A percentile compares a stretch with the other conserved stretches of the same genome.
Evolutionary conservation across 805 yeast genomes (phyloP).

Genomic region (Kluyveromyces starmeri): DNA sequence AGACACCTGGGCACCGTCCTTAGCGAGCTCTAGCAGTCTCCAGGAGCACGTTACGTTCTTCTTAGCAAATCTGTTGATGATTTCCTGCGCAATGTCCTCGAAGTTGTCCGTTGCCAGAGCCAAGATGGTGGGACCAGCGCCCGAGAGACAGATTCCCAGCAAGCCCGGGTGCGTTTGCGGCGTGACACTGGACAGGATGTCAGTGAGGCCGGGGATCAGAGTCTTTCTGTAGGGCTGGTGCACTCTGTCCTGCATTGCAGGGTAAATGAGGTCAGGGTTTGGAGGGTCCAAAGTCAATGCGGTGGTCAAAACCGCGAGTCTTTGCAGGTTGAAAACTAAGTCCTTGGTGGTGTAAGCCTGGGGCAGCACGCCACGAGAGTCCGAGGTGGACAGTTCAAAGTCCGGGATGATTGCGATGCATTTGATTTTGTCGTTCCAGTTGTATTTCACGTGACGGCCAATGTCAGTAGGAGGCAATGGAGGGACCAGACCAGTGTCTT

Average conservation of each 20-base stretch:
- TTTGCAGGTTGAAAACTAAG: constrained; percentile 84
- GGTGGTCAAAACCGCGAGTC: constrained; percentile 85
- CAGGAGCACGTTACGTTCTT: constrained; percentile 67
- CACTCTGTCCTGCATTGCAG: constrained; percentile 93
- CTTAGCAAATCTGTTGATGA: constrained; percentile 56
- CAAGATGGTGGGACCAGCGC: constrained; percentile 96
- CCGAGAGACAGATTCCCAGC: constrained; percentile 89
- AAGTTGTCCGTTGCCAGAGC: constrained; percentile 87
- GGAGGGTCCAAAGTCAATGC: constrained; percentile 85
- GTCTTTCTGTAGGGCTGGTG: constrained; percentile 96
- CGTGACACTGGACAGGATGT: constrained; percentile 69
- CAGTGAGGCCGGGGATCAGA: constrained; percentile 83
- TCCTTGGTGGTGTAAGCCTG: constrained; percentile 67
- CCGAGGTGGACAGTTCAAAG: constrained; percentile 90
- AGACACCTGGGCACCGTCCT: constrained; percentile 62
- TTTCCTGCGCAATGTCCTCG: constrained; percentile 71
- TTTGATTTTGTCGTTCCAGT: constrained; percentile 71
- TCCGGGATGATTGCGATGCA: constrained; percentile 90
- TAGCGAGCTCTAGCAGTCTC: constrained; percentile 78
- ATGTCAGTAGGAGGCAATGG: constrained; percentile 78
- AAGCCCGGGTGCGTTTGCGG: constrained; percentile 78
- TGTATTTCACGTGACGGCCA: constrained; percentile 82
- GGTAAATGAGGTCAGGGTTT: constrained; percentile 71
- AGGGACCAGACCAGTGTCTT: constrained; percentile 59
- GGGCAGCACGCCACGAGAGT: constrained; percentile 85